phyloP scores from a whole-genome alignment of 2,329 filamentous ascomycete species.

The Colletotrichum sp. region DNA sequence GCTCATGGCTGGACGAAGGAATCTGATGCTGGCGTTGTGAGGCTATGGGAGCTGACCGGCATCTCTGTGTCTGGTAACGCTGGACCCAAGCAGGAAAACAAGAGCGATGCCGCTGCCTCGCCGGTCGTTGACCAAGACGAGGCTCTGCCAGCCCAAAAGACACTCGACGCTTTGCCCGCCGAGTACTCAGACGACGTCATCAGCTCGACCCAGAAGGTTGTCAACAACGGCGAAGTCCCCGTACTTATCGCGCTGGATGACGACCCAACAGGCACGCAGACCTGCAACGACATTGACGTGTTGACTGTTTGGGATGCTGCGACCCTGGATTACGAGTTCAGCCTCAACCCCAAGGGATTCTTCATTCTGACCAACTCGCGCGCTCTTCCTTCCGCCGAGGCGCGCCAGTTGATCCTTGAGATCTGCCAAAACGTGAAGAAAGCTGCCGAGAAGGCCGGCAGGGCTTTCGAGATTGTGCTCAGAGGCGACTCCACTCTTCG shows the following conservation, averaged over 20 bases:
- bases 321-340: constrained; percentile 17
- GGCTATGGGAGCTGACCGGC: constrained; percentile 40
- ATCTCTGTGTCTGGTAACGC: constrained; percentile 24
- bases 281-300: constrained; percentile 62
- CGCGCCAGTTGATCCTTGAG: constrained; percentile 49
- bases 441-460: constrained; percentile 43
- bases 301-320: constrained; percentile 56
- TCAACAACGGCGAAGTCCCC: constrained; percentile 23
- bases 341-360: constrained; percentile 47
- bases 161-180: constrained; percentile 25
- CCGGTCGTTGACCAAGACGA: background rate
- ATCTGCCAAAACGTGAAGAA: constrained; percentile 55
- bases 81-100: background rate
- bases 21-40: constrained; percentile 37
- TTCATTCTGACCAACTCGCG: constrained; percentile 67
- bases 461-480: constrained; percentile 58
- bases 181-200: constrained; percentile 27
- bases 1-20: constrained; percentile 35
- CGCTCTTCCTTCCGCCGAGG: constrained; percentile 54
- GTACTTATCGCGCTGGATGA: constrained; percentile 52
- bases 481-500: constrained; percentile 62
- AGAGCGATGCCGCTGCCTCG: background rate
- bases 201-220: constrained; percentile 19
- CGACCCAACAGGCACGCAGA: constrained; percentile 66
- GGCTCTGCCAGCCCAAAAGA: constrained; percentile 24